A percentile compares a stretch with the other conserved stretches of the same genome.
These are phyloP conservation scores for Teunomyces aglyptinius DNA, from an alignment of 805 yeast species.

Conservation along the genomic window DNA sequence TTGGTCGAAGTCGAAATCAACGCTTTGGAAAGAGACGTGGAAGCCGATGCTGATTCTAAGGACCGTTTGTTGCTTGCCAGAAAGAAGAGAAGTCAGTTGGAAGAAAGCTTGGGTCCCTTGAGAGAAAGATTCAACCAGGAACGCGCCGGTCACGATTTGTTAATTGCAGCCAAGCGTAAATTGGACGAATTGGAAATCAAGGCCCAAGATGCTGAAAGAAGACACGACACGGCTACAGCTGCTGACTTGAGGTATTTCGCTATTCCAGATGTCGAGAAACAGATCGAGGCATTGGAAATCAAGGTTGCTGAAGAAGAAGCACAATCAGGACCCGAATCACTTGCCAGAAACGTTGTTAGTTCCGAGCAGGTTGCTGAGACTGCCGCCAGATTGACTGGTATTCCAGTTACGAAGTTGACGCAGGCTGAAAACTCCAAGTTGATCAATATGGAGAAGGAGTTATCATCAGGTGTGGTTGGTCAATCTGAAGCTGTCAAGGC, in stretches of 20 bases:
- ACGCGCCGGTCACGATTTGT: conserved; percentile 85
- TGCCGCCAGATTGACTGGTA: conserved; percentile 94
- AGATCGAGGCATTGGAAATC: conserved; percentile 71
- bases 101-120: conserved; percentile 81
- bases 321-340: conserved; percentile 54
- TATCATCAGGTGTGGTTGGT: conserved; percentile 85
- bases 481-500: conserved; percentile 95
- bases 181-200: conserved; percentile 90
- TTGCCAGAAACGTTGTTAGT: conserved; percentile 89
- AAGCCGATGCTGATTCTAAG: conserved; percentile 75
- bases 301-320: conserved; percentile 76
- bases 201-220: conserved; percentile 95
- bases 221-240: conserved; percentile 89
- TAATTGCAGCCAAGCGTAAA: conserved; percentile 84
- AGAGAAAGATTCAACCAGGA: conserved; percentile 84
- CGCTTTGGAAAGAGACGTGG: conserved; percentile 94
- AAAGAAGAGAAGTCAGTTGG: conserved; percentile 75
- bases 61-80: conserved; percentile 81
- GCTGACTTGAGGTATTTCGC: conserved; percentile 97
- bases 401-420: conserved; percentile 90
- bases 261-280: conserved; percentile 83
- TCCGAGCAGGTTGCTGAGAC: conserved; percentile 91
- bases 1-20: conserved; percentile 92
- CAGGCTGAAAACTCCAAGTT: conserved; percentile 94
- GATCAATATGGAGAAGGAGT: conserved; percentile 89